Conservation (phyloP, 2,329 filamentous ascomycete species). For the Aspergillus sp. region DNA sequence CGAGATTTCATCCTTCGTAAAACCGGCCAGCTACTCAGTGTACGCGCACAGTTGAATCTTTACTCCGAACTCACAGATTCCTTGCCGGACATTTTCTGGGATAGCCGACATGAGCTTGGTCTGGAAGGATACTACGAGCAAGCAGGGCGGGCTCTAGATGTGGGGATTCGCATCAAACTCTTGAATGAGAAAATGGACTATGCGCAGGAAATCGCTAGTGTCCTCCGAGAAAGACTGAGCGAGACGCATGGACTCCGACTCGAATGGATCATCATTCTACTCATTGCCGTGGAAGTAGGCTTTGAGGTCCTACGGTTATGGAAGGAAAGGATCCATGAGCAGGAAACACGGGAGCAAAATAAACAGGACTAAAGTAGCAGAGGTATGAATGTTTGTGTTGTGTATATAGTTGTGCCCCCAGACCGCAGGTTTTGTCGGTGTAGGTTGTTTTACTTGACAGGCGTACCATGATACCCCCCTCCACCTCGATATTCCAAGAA, state of each 20-base stretch:
- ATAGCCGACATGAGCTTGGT: slow-evolving; percentile 79
- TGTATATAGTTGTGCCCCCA: neutral
- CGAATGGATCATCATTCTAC: slow-evolving; percentile 91
- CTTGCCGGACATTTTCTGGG: slow-evolving; percentile 95
- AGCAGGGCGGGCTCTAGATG: slow-evolving; percentile 83
- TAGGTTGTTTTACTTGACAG: too few relatives aligned
- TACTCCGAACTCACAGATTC: slow-evolving; percentile 96
- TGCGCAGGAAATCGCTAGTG: slow-evolving; percentile 87
- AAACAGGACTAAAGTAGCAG: neutral
- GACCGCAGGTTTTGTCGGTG: neutral
- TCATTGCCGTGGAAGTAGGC: slow-evolving; percentile 87
- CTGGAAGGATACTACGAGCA: slow-evolving; percentile 94
- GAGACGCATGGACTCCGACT: slow-evolving; percentile 84
- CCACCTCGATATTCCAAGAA: too few relatives aligned
- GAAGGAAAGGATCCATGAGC: slow-evolving; percentile 52
- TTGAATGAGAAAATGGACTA: slow-evolving; percentile 98
- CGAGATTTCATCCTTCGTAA: slow-evolving; percentile 83
- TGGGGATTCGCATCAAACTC: slow-evolving; percentile 82
- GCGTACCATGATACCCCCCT: too few relatives aligned
- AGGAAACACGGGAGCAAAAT: slow-evolving; percentile 16
- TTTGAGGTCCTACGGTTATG: slow-evolving; percentile 77
- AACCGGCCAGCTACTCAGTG: slow-evolving; percentile 83
- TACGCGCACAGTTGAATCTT: slow-evolving; percentile 89
- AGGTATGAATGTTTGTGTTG: neutral
- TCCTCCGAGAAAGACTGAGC: slow-evolving; percentile 80